Base-by-base conservation (phyloP, 805 yeast species). In the Maudiozyma saulgeensis region DNA sequence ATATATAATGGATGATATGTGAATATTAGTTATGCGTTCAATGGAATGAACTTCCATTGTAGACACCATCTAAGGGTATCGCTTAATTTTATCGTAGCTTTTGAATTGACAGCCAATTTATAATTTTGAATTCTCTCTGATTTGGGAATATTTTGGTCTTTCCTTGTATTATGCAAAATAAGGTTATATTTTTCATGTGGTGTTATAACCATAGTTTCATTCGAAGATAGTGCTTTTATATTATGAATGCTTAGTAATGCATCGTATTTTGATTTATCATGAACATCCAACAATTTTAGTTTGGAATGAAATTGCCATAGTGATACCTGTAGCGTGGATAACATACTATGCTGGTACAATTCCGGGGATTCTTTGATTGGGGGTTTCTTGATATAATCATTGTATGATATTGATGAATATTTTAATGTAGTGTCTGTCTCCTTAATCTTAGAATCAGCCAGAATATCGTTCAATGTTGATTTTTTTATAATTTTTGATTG, bases 1-100 rank as follows among this genome's bases (percentile, higher is more conserved):
- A 32, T 32, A 32, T 32, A 32, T 32, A 19, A 39, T 41, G 32
- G 32, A 8, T 28, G 32, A 28, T 3, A 28, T 11, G 32, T 11
- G 32, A 28, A 28, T 28, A 11, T 28, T 28, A 6, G 32, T 46
- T 34, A 41, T 8, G 44, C 23, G n/a, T 16, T 19, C 18, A 37
- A 3, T 32, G 41, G 37, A 19, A 49, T 40, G 8, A 52, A 37
- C 39, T 51, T 49, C 56, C 56, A 53, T 19, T 48, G 48, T 38
- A 53, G 41, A 35, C 47, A 52, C 56, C 56, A 53, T 11, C 12
- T 16, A 21, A 48, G 18, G 8, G 41, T 39, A 31, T 39, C 44
- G 16, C 46, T 40, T 15, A 53, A 26, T 23, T 32, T 40, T 4
- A 52, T 18, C 4, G 37, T 43, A 12, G 42, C 34, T 31, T 46